Evolutionary conservation across 345 rosid genomes (phyloP).

Genomic region (Mallotus nudiflorus): DNA sequence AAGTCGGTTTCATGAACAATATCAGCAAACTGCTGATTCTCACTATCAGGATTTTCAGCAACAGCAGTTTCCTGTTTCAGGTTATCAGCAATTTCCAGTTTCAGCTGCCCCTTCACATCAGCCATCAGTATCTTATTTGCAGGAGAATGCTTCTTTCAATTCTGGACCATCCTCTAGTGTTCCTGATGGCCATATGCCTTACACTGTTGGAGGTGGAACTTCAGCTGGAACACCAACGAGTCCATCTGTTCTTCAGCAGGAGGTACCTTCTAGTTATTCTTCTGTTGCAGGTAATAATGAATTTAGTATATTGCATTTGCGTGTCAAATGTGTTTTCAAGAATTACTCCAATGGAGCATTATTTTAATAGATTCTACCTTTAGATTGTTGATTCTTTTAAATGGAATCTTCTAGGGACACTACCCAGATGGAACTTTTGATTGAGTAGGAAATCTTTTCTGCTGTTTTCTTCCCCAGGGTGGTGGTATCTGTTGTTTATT

Average conservation of each 20-base stretch:
- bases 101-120: conserved; percentile 42
- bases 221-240: conserved; percentile 50
- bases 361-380: conserved; percentile 6
- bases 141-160: conserved; percentile 39
- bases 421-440: background rate
- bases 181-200: conserved; percentile 46
- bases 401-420: background rate
- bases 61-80: conserved; percentile 39
- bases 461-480: background rate
- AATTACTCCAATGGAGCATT: conserved; percentile 33
- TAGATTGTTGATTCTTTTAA: background rate
- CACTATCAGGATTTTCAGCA: conserved; percentile 63
- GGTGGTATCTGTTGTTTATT: background rate
- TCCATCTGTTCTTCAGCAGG: conserved; percentile 92
- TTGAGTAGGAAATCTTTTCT: background rate
- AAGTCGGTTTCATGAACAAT: conserved; percentile 48
- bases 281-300: conserved; percentile 95
- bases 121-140: conserved; percentile 42
- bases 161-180: conserved; percentile 43
- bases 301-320: conserved; percentile 54
- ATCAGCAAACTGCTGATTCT: conserved; percentile 44
- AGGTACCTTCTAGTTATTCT: conserved; percentile 99
- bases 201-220: conserved; percentile 45
- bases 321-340: conserved; percentile 55
- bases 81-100: conserved; percentile 65